These are phyloP conservation scores for Fusarium subtropicale DNA, from an alignment of 2,329 filamentous ascomycete genomes.

Conservation along the genomic window DNA sequence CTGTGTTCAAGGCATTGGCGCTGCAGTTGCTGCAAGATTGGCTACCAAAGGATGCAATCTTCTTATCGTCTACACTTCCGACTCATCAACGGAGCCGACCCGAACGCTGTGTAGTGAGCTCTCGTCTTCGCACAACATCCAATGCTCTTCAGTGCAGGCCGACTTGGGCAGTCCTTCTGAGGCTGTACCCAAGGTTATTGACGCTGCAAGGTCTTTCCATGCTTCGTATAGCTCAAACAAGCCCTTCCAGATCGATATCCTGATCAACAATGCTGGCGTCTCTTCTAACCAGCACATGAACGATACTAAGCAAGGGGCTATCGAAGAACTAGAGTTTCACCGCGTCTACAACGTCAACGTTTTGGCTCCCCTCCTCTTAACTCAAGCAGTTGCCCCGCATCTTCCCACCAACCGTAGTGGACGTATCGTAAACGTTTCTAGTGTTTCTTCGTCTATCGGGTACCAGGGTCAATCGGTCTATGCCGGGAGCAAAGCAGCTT, in stretches of 20 bases:
- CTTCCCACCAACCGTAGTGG: slow-evolving; percentile 75
- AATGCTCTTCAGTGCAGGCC: slow-evolving; percentile 47
- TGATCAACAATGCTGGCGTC: slow-evolving; percentile 88
- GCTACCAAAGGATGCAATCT: slow-evolving; percentile 71
- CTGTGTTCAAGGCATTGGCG: slow-evolving; percentile 65
- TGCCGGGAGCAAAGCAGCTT: slow-evolving; percentile 67
- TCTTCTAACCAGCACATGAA: slow-evolving; percentile 73
- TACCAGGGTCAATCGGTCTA: slow-evolving; percentile 68
- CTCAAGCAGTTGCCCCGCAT: slow-evolving; percentile 77
- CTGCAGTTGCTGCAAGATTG: slow-evolving; percentile 67
- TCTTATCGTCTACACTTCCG: slow-evolving; percentile 70
- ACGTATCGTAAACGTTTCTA: slow-evolving; percentile 67
- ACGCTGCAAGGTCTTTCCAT: slow-evolving; percentile 47
- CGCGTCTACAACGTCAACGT: slow-evolving; percentile 84
- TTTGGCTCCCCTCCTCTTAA: slow-evolving; percentile 80
- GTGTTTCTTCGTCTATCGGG: slow-evolving; percentile 64
- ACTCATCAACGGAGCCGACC: slow-evolving; percentile 62
- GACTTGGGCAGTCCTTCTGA: slow-evolving; percentile 46
- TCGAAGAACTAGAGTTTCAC: slow-evolving; percentile 74
- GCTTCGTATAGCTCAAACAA: slow-evolving; percentile 36
- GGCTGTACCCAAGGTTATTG: slow-evolving; percentile 47
- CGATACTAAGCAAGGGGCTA: slow-evolving; percentile 61
- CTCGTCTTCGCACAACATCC: slow-evolving; percentile 55
- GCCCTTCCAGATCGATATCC: slow-evolving; percentile 72
- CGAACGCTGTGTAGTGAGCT: slow-evolving; percentile 61